Evolutionary conservation across 148 eudicot species (phyloP).

Genomic region (Chenopodium formosanum): DNA sequence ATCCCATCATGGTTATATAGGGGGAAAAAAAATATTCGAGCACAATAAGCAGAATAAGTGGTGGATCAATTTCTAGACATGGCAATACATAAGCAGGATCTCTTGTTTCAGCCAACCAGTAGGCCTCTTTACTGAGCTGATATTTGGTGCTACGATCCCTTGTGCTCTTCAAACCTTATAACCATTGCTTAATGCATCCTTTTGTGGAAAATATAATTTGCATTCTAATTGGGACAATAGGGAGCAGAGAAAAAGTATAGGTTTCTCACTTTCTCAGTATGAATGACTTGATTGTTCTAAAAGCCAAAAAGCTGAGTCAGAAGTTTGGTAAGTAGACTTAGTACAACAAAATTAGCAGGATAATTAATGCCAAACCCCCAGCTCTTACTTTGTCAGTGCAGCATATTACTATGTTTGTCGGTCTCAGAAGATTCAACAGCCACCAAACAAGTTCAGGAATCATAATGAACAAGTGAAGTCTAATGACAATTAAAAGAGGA

Average conservation of each 20-base stretch:
- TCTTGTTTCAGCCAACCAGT: background rate
- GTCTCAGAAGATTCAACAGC: background rate
- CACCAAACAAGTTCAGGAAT: background rate
- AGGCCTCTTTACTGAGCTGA: too few species aligned
- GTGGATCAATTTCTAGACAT: background rate
- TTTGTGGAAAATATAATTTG: background rate
- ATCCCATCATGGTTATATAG: background rate
- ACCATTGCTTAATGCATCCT: background rate
- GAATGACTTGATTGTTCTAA: too few species aligned
- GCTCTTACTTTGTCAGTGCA: background rate
- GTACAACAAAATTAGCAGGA: background rate
- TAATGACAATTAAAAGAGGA: background rate
- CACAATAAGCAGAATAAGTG: background rate
- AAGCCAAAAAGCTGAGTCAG: background rate
- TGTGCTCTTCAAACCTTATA: background rate
- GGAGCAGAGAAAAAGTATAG: background rate
- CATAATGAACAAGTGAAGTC: background rate
- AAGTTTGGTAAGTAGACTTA: background rate
- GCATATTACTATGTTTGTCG: background rate
- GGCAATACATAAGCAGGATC: background rate
- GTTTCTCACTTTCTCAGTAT: too few species aligned
- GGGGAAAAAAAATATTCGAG: background rate
- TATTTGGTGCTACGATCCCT: background rate
- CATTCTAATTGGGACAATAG: background rate
- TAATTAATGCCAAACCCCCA: background rate